Base-by-base conservation (phyloP, 1,284 basidiomycete species). In the Cryptococcus sp. region DNA sequence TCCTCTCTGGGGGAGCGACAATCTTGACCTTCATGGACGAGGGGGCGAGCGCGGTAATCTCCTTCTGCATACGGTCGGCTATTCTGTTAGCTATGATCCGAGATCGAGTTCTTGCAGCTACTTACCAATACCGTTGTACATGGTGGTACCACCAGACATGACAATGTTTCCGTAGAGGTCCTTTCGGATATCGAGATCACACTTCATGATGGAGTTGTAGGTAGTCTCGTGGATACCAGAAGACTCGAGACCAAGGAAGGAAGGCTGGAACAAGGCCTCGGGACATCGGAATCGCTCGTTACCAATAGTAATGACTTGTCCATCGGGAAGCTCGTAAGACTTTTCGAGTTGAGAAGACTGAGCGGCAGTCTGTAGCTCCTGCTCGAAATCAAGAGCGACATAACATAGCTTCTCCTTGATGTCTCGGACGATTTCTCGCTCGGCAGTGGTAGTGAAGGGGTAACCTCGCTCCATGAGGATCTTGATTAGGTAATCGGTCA, bases 401-500 rank as follows among this genome's bases (percentile, higher is more conserved):
- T 96, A 96, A 80, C 91, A 94, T 47, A 96, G 85, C 81, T 93
- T 94, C 83, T 96, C 92, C 83, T 96, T 96, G 82, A 96, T 93
- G 77, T 96, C 92, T 69, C 92, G 85, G 70, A 96, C 92, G 59
- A 96, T 91, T 84, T 94, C 91, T 73, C 87, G 85, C 80, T 93
- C 91, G 56, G 91, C 90, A 19, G 88, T 87, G 64, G 87, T 96
- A 69, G 88, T 91, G 85, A 96, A 94, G 54, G 85, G 83, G 80
- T 97, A 94, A 31, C 92, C 92, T 67, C 92, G 86, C 81, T 96
- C 92, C 78, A 84, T 88, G 70, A 96, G 77, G 76, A 91, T 88
- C 83, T 92, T 94, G 81, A 90, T 85, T 64, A 97, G 80, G 80
- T 85, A 88, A 66, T 92, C 87, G 64, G 92, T 96, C 69, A 97